These are phyloP conservation scores for Coniophora puteana DNA, from an alignment of 1,284 basidiomycete genomes.

Conservation along the genomic window DNA sequence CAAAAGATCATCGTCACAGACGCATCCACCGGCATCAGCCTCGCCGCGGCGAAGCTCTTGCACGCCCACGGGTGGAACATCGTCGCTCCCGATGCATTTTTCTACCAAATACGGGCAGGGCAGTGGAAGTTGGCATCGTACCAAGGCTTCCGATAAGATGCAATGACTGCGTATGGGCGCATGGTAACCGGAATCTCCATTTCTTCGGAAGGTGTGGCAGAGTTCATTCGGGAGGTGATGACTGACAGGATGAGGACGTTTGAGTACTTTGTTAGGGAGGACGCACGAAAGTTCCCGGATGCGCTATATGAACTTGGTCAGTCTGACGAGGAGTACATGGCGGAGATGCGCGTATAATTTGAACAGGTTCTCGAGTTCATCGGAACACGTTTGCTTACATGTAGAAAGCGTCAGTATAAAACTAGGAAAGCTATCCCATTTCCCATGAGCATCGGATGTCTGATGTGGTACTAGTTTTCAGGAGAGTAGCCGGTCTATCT, in stretches of 20 bases:
- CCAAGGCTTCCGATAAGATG: slow-evolving; percentile 6
- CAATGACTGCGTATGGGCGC: slow-evolving; percentile 6
- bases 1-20: slow-evolving; percentile 12
- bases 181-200: slow-evolving; percentile 9
- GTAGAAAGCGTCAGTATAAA: too few relatives aligned
- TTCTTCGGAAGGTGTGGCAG: slow-evolving; percentile 13
- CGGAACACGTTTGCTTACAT: too few relatives aligned
- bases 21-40: slow-evolving; percentile 30
- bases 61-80: slow-evolving; percentile 30
- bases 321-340: slow-evolving; percentile 14
- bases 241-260: slow-evolving; percentile 15
- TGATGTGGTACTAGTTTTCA: too few relatives aligned
- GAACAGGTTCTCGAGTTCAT: too few relatives aligned
- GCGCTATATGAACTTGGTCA: slow-evolving; percentile 11
- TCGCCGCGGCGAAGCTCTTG: slow-evolving; percentile 26
- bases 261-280: slow-evolving; percentile 14
- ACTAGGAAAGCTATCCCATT: too few relatives aligned
- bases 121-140: slow-evolving; percentile 12
- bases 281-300: slow-evolving; percentile 13
- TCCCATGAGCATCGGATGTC: too few relatives aligned
- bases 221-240: slow-evolving; percentile 11
- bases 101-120: slow-evolving; percentile 5
- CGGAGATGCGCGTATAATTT: slow-evolving; percentile 7
- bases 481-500: too few relatives aligned
- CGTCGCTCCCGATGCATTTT: too few relatives aligned